These are phyloP conservation scores for Colletotrichum sp. DNA, from an alignment of 2,329 filamentous ascomycete genomes.

Conservation along the genomic window DNA sequence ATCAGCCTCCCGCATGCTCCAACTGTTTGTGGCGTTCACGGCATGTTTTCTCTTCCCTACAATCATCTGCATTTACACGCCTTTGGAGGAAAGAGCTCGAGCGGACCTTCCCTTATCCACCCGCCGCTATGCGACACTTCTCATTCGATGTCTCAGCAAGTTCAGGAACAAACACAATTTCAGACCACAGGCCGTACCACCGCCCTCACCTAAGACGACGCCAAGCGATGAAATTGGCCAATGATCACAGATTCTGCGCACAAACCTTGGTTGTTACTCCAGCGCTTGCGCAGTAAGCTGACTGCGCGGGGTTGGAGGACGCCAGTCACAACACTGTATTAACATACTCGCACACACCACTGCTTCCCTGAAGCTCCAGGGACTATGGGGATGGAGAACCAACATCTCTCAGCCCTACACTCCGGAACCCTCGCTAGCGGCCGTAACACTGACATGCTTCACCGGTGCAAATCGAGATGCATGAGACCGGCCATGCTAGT, in stretches of 20 bases:
- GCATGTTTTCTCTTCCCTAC: not conserved
- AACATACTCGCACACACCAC: not conserved
- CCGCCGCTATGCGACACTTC: not conserved
- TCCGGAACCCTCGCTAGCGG: not conserved
- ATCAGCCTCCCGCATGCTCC: not conserved
- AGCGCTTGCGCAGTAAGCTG: not conserved
- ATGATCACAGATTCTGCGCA: not conserved
- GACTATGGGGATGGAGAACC: not conserved
- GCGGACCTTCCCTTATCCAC: not conserved
- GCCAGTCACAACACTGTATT: not conserved
- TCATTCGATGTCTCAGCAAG: not conserved
- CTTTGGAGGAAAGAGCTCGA: not conserved
- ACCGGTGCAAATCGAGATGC: not conserved
- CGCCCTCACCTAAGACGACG: not conserved
- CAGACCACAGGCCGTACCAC: not conserved
- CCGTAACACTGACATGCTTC: not conserved
- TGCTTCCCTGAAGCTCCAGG: not conserved
- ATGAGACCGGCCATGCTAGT: not conserved
- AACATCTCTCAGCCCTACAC: constrained; percentile 6
- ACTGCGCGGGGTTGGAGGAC: not conserved
- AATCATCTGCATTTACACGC: not conserved
- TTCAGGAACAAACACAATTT: not conserved
- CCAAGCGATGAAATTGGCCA: not conserved
- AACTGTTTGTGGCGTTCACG: not conserved
- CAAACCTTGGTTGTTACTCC: not conserved